Percentiles rank a stretch among this genome's conserved stretches.
Evolutionary conservation across 2,329 filamentous ascomycete genomes (phyloP).

Genomic region (Epichloe elymi): DNA sequence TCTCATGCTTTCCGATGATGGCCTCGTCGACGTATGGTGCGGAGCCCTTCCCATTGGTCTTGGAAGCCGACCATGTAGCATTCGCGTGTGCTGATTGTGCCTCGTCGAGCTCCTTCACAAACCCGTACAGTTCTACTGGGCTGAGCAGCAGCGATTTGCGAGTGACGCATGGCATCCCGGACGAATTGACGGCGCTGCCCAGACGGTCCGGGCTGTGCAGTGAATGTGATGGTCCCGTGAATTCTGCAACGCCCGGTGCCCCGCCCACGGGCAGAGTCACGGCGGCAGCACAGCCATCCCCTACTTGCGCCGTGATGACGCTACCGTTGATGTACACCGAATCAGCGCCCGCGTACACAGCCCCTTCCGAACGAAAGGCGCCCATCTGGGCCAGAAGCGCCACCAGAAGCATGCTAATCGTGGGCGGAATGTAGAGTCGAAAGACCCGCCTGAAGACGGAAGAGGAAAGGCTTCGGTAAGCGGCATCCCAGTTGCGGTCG

Average conservation of each 20-base stretch:
- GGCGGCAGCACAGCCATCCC: background rate
- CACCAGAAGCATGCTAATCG: slow-evolving; percentile 27
- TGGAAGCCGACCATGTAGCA: background rate
- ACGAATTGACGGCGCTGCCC: background rate
- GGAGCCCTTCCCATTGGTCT: background rate
- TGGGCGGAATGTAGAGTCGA: slow-evolving; percentile 26
- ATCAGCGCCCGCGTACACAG: slow-evolving; percentile 24
- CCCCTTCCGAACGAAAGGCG: slow-evolving; percentile 21
- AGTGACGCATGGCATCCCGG: background rate
- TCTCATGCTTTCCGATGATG: slow-evolving; percentile 1
- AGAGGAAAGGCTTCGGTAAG: slow-evolving; percentile 24
- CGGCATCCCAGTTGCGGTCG: slow-evolving; percentile 20
- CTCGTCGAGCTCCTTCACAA: background rate
- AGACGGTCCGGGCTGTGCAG: background rate
- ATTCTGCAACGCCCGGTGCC: background rate
- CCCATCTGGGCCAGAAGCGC: slow-evolving; percentile 25
- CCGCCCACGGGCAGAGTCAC: background rate
- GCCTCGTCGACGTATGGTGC: too few relatives aligned
- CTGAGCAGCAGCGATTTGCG: background rate
- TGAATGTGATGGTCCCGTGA: background rate
- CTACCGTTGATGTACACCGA: slow-evolving; percentile 24
- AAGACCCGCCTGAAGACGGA: slow-evolving; percentile 25
- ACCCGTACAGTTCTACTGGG: background rate
- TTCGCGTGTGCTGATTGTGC: background rate
- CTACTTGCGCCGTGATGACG: background rate